These are phyloP conservation scores for Tilletia horrida DNA, from an alignment of 1,284 basidiomycete species.

Conservation along the genomic window DNA sequence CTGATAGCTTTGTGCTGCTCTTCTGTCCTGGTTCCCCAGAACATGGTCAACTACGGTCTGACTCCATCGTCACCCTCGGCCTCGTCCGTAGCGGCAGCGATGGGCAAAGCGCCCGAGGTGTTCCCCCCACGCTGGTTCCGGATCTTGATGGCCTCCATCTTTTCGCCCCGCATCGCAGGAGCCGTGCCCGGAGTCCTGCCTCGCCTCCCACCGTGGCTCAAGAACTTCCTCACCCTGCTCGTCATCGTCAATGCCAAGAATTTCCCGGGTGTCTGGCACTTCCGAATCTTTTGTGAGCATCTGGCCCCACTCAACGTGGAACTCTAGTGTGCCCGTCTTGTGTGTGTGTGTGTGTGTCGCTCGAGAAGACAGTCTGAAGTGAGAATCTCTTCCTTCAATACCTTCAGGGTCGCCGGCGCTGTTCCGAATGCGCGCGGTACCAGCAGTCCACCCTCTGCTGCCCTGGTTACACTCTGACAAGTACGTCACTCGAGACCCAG, in stretches of 20 bases:
- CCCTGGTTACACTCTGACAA: constrained; percentile 20
- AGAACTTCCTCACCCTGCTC: not conserved
- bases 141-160: constrained; percentile 6
- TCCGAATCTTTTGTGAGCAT: constrained; percentile 2
- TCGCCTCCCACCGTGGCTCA: not conserved
- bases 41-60: constrained; percentile 10
- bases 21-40: too few relatives aligned
- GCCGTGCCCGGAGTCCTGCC: not conserved
- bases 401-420: not conserved
- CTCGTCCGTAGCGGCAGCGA: not conserved
- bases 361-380: too few relatives aligned
- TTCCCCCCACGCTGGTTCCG: constrained; percentile 10
- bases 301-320: too few relatives aligned
- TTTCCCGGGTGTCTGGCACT: not conserved
- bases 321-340: too few relatives aligned
- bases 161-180: constrained; percentile 1
- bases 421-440: constrained; percentile 11
- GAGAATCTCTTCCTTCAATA: too few relatives aligned
- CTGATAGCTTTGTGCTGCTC: too few relatives aligned
- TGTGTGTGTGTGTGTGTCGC: too few relatives aligned
- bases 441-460: constrained; percentile 21
- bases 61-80: not conserved
- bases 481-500: constrained; percentile 20
- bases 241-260: constrained; percentile 14
- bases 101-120: not conserved